Evolutionary conservation across 805 yeast genomes (phyloP).

Genomic region (Metschnikowia dekortorum): DNA sequence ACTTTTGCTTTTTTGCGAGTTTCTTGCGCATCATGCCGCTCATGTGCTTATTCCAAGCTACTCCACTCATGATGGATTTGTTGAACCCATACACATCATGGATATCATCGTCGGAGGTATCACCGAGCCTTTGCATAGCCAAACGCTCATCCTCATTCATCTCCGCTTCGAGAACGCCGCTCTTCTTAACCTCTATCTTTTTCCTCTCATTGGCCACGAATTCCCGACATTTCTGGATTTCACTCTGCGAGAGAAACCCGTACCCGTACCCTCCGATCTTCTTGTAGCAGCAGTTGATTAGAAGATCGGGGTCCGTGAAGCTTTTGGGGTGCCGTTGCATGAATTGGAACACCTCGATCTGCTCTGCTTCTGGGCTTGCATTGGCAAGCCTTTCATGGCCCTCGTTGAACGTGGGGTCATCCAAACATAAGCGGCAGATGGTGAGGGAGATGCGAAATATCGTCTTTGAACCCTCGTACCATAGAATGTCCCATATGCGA

Average conservation of each 20-base stretch:
- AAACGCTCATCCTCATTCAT: constrained; percentile 39
- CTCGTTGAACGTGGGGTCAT: constrained; percentile 54
- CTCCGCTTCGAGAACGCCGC: constrained; percentile 26
- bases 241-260: constrained; percentile 77
- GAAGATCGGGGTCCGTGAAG: constrained; percentile 60
- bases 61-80: constrained; percentile 47
- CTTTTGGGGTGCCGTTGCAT: constrained; percentile 79
- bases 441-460: constrained; percentile 80
- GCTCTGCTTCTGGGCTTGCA: constrained; percentile 32
- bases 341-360: constrained; percentile 64
- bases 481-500: constrained; percentile 91
- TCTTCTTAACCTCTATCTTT: constrained; percentile 27
- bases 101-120: constrained; percentile 24
- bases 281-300: constrained; percentile 73
- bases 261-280: constrained; percentile 60
- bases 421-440: constrained; percentile 61
- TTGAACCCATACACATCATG: constrained; percentile 45
- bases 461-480: constrained; percentile 87
- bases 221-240: constrained; percentile 69
- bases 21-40: constrained; percentile 43
- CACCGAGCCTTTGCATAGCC: constrained; percentile 22
- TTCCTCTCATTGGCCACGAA: constrained; percentile 67
- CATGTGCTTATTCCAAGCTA: constrained; percentile 59
- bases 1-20: constrained; percentile 4
- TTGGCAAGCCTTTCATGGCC: constrained; percentile 13